Base-by-base conservation (phyloP, 208 protist species). In the Novymonas esmeraldas region DNA sequence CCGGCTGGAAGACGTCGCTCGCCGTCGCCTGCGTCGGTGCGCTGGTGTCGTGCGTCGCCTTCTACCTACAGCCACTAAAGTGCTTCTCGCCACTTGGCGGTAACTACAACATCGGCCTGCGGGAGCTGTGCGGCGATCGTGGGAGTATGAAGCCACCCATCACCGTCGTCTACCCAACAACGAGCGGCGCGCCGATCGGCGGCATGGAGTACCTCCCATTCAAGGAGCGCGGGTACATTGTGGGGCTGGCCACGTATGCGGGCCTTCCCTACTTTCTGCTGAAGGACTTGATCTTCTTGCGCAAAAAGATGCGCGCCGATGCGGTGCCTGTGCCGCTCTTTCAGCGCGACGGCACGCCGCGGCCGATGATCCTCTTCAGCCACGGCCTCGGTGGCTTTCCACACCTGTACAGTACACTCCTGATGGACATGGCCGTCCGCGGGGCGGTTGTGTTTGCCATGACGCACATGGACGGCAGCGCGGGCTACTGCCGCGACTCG, bases 401-500 rank as follows among this genome's bases (percentile, higher is more conserved):
- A 45, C 68, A 70, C 0, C 66, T 95, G 26, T 95, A 95, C 74
- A 84, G 70, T 42, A 70, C 74, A 13, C 55, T 97, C n/a, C 42
- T 87, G 33, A 75, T 87, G 52, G 78, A 92, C 62, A 22, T 95
- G 5, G 92, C 87, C 6, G 79, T 80, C 4, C 86, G 85, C n/a
- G 92, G 92, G 1, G 76, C 66, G 2, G 36, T 94, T 41, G 87
- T 97, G 41, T 62, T 94, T 18, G 76, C 73, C n/a, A 28, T 90
- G 45, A 80, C 76, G 3, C 92, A 97, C 79, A 82, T 75, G 55
- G 92, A 97, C 57, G 81, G 72, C n/a, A 93, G 85, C 49, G 89
- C 87, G 6, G 77, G 80, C 3, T 93, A 84, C 67, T 93, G 82
- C 68, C 87, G 86, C 16, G 89, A 95, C 36, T 65, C 59, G 20